Conservation (phyloP, 345 rosid genomes). For the Linum usitatissimum region DNA sequence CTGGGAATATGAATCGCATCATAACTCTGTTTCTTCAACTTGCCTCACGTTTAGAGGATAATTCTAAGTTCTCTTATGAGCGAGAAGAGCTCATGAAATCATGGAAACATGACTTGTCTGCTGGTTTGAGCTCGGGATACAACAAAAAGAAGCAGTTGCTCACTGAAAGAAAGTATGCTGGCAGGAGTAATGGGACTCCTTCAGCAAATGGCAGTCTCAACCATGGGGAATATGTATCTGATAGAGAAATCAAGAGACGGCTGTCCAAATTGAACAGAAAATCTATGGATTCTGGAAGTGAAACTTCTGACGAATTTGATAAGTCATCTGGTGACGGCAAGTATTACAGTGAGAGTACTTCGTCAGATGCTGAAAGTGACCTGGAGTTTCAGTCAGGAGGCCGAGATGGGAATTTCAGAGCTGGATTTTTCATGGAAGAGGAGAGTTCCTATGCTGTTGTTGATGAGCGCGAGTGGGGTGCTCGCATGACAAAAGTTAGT, state of each 20-base stretch:
- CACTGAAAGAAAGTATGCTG: conserved; percentile 53
- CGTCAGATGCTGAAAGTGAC: conserved; percentile 88
- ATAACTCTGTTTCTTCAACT: conserved; percentile 70
- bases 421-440: conserved; percentile 44
- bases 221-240: conserved; percentile 75
- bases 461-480: conserved; percentile 99
- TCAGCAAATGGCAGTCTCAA: conserved; percentile 41
- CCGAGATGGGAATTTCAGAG: conserved; percentile 46
- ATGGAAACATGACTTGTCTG: conserved; percentile 67
- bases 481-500: conserved; percentile 97
- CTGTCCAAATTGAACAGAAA: conserved; percentile 71
- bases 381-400: conserved; percentile 52
- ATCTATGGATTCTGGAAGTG: conserved; percentile 80
- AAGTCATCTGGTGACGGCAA: conserved; percentile 55
- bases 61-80: conserved; percentile 63
- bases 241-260: conserved; percentile 78
- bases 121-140: conserved; percentile 35
- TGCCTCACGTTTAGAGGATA: conserved; percentile 80
- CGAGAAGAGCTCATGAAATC: conserved; percentile 68
- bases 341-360: conserved; percentile 57
- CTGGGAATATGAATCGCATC: conserved; percentile 67
- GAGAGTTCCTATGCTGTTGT: conserved; percentile 46
- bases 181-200: conserved; percentile 51
- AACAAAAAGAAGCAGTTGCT: conserved; percentile 53
- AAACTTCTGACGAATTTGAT: conserved; percentile 72